phyloP scores from a whole-genome alignment of 768 basidiomycete genomes.

The Suillus fuscotomentosus region DNA sequence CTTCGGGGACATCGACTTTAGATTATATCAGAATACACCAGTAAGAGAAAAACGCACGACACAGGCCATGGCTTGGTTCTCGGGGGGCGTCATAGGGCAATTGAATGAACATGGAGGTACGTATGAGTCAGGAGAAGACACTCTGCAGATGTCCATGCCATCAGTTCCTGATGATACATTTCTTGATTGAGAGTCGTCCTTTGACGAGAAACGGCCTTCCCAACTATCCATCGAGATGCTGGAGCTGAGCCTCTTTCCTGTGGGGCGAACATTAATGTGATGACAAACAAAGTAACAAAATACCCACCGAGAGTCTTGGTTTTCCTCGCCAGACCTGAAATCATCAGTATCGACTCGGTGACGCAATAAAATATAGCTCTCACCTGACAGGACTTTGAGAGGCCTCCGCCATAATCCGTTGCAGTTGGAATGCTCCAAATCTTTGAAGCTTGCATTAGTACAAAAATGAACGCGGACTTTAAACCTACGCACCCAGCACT shows the following conservation, averaged over 20 bases:
- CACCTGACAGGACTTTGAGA: neutral
- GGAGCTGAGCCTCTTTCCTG: neutral
- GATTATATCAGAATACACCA: neutral
- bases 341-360: neutral
- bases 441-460: constrained; percentile 9
- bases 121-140: constrained; percentile 21
- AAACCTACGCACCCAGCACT: constrained; percentile 19
- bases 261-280: neutral
- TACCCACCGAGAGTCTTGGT: neutral
- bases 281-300: neutral
- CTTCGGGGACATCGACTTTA: constrained; percentile 11
- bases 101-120: constrained; percentile 13
- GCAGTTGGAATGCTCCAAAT: constrained; percentile 24
- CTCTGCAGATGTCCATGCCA: neutral
- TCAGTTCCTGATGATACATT: neutral
- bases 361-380: too few relatives aligned
- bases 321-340: neutral
- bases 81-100: constrained; percentile 14
- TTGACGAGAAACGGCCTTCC: neutral
- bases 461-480: neutral
- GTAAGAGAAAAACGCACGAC: constrained; percentile 18
- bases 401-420: constrained; percentile 16
- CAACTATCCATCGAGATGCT: neutral
- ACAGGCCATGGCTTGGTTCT: constrained; percentile 10
- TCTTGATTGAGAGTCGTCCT: neutral